A percentile compares a stretch with the other conserved stretches of the same genome.
phyloP scores from a whole-genome alignment of 257 asterid genomes.

The Penstemon barbatus region DNA sequence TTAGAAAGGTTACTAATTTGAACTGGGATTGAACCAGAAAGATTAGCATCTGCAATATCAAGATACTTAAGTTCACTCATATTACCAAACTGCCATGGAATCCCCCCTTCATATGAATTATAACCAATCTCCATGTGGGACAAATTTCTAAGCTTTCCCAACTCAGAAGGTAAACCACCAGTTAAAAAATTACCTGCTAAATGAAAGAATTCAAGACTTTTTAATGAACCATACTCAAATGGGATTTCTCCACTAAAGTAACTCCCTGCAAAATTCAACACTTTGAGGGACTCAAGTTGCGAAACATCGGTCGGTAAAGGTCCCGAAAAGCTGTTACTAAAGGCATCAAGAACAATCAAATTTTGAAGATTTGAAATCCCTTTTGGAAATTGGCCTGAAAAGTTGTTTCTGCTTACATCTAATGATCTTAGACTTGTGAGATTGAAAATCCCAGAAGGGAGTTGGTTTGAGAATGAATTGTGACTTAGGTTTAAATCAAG shows the following conservation, averaged over 20 bases:
- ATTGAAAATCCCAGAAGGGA: slow-evolving; percentile 64
- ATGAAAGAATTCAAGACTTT: slow-evolving; percentile 67
- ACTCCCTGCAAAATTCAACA: slow-evolving; percentile 93
- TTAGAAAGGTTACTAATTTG: slow-evolving; percentile 69
- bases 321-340: slow-evolving; percentile 95
- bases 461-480: slow-evolving; percentile 65
- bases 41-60: slow-evolving; percentile 87
- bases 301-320: slow-evolving; percentile 69
- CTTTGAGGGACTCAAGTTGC: slow-evolving; percentile 46
- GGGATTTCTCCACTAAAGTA: slow-evolving; percentile 90
- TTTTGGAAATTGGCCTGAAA: slow-evolving; percentile 80
- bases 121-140: slow-evolving; percentile 97
- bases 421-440: slow-evolving; percentile 52
- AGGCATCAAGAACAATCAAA: slow-evolving; percentile 80
- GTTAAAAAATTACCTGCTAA: slow-evolving; percentile 79
- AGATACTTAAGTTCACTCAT: slow-evolving; percentile 75
- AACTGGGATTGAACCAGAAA: slow-evolving; percentile 74
- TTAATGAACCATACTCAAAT: slow-evolving; percentile 68
- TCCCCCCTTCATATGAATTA: slow-evolving; percentile 66
- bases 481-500: slow-evolving; percentile 69
- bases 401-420: slow-evolving; percentile 90
- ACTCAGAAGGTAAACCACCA: slow-evolving; percentile 69
- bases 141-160: slow-evolving; percentile 60
- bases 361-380: slow-evolving; percentile 58
- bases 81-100: slow-evolving; percentile 90